phyloP scores from a whole-genome alignment of 2,329 filamentous ascomycete species.

The Colletotrichum graminicola region DNA sequence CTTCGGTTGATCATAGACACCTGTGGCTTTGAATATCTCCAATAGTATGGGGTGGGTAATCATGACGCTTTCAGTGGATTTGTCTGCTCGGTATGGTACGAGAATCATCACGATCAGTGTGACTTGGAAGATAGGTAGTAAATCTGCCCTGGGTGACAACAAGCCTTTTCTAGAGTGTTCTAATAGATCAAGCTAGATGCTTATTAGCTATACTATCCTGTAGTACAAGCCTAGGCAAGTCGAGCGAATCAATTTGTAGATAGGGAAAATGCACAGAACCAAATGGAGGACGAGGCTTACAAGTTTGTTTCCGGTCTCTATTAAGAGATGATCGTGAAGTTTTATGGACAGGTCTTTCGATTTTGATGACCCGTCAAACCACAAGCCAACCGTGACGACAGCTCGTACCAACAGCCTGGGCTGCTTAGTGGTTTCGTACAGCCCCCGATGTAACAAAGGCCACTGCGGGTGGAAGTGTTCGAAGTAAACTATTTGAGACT shows the following conservation, averaged over 20 bases:
- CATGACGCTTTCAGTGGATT: conserved; percentile 31
- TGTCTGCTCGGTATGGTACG: conserved; percentile 30
- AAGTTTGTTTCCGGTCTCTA: conserved; percentile 25
- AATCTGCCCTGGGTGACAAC: conserved; percentile 10
- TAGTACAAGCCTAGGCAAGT: background rate
- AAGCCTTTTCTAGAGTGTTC: conserved; percentile 27
- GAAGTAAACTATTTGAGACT: conserved; percentile 29
- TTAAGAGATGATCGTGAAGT: conserved; percentile 24
- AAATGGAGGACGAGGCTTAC: background rate
- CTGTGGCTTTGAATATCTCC: conserved; percentile 28
- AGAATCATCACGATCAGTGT: conserved; percentile 27
- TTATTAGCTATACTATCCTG: background rate
- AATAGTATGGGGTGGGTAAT: conserved; percentile 32
- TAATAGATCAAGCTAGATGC: conserved; percentile 12
- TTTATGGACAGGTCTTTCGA: conserved; percentile 2
- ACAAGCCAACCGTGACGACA: conserved; percentile 28
- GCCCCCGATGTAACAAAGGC: conserved; percentile 32
- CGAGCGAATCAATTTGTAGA: background rate
- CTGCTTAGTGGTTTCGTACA: conserved; percentile 16
- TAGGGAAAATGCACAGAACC: no score
- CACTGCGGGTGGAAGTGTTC: conserved; percentile 30
- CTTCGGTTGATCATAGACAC: conserved; percentile 23
- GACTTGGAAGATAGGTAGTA: conserved; percentile 29
- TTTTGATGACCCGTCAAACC: conserved; percentile 19
- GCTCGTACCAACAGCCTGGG: conserved; percentile 19